These are phyloP conservation scores for Aspergillus amoenus DNA, from an alignment of 2,329 filamentous ascomycete genomes.

Conservation along the genomic window DNA sequence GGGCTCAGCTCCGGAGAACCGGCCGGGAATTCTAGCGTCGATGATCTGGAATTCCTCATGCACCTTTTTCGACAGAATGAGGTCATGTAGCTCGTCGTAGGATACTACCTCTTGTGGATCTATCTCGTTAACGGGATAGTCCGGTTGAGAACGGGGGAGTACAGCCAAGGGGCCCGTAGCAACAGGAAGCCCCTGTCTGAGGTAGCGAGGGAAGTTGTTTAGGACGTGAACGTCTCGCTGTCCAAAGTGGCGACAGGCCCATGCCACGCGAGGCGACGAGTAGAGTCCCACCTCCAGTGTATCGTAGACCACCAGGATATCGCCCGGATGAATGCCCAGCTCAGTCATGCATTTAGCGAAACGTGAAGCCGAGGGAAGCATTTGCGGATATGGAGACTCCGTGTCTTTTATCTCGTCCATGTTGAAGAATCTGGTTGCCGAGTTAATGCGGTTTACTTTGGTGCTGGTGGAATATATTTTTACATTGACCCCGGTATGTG, in stretches of 20 bases:
- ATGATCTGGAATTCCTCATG: conserved; percentile 19
- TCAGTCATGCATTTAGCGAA: conserved; percentile 22
- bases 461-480: neutral
- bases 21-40: conserved; percentile 21
- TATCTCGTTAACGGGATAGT: conserved; percentile 6
- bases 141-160: neutral
- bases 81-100: conserved; percentile 17
- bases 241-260: conserved; percentile 28
- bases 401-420: conserved; percentile 26
- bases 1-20: conserved; percentile 19
- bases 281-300: conserved; percentile 28
- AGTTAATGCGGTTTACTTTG: neutral
- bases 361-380: conserved; percentile 25
- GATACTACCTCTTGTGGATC: conserved; percentile 9
- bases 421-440: conserved; percentile 27
- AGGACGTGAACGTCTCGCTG: conserved; percentile 28
- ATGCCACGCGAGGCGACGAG: conserved; percentile 30
- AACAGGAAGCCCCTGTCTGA: conserved; percentile 20
- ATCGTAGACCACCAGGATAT: conserved; percentile 32
- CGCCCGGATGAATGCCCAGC: conserved; percentile 22
- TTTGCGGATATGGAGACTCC: conserved; percentile 26
- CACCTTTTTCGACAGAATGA: neutral
- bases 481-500: conserved; percentile 29
- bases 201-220: conserved; percentile 30
- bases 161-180: neutral